Base-by-base conservation (phyloP, 345 rosid species). In the Brassica cretica region DNA sequence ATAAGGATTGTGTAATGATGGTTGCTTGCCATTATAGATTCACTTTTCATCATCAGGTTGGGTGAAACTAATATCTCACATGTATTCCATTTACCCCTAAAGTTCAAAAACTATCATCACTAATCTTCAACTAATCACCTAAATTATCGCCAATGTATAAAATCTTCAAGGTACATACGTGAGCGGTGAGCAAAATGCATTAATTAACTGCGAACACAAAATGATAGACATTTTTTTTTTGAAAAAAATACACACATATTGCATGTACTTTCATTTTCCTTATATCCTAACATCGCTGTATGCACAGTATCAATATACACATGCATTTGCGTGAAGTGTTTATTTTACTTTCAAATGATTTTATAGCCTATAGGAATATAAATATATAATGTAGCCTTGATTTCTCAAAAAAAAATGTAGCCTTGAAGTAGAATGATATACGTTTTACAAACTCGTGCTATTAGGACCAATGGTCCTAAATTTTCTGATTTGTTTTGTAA, bases 1-100 rank as follows among this genome's bases (percentile, higher is more conserved):
- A 18, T 78, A 59, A 21, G 68, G 64, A 72, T 79, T 60, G 41
- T 49, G 63, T 73, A 64, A 79, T 79, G 82, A 79, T 79, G 70
- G 82, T 68, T 73, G 82, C 82, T 79, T 79, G 59, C 78, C 82
- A 79, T 62, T 73, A 73, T 79, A 68, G 74, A 33, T 68, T 79
- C 78, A 67, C 82, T 79, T 79, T 79, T 79, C 78, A 79, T 73
- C 82, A 79, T 79, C 62, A 73, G 39, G 68, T 72, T 44, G 27
- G 56, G 68, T 78, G 59, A 78, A 59, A 72, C 39, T 64, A 59
- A 59, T 67, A 78, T 73, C 69, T 66, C 58, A 11, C 44, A 72
- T 61, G 9, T 72, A 39, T 72, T 53, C 14, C 53, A 58, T 29
- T 61, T 29, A 71, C 59, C 55, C 33, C 56, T 56, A 44, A 71